Conservation (phyloP, 169 alveolate species). For the Cryptosporidium canis region DNA sequence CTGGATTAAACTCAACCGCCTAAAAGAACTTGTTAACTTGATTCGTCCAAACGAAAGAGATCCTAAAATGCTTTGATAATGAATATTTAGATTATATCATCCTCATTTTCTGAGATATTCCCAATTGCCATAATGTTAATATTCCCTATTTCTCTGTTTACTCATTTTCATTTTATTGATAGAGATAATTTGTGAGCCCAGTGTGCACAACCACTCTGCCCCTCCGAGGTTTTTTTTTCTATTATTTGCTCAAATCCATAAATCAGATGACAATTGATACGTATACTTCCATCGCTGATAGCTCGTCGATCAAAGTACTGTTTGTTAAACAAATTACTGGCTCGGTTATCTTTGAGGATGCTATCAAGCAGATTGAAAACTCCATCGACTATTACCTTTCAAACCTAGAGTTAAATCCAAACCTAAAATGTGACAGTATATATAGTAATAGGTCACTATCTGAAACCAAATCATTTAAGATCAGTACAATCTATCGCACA, state of each 20-base stretch:
- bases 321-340: not conserved
- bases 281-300: slow-evolving; percentile 1
- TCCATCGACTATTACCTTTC: not conserved
- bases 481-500: not conserved
- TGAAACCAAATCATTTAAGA: not conserved
- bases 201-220: not conserved
- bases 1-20: no score
- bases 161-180: no score
- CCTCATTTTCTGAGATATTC: no score
- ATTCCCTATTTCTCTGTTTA: no score
- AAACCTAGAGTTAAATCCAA: not conserved
- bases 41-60: no score
- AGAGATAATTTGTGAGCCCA: no score
- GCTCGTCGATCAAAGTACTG: slow-evolving; percentile 8
- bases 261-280: slow-evolving; percentile 15
- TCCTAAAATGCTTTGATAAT: no score
- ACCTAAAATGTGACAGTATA: not conserved
- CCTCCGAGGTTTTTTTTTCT: not conserved
- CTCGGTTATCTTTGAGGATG: not conserved
- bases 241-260: not conserved
- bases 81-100: no score
- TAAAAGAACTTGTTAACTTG: no score
- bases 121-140: no score
- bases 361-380: slow-evolving; percentile 3
- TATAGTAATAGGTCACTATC: not conserved